Evolutionary conservation across 2,329 filamentous ascomycete species (phyloP), one percentile per base, ranked within the genome.

Genomic region (Exutisphaerella laricina): DNA sequence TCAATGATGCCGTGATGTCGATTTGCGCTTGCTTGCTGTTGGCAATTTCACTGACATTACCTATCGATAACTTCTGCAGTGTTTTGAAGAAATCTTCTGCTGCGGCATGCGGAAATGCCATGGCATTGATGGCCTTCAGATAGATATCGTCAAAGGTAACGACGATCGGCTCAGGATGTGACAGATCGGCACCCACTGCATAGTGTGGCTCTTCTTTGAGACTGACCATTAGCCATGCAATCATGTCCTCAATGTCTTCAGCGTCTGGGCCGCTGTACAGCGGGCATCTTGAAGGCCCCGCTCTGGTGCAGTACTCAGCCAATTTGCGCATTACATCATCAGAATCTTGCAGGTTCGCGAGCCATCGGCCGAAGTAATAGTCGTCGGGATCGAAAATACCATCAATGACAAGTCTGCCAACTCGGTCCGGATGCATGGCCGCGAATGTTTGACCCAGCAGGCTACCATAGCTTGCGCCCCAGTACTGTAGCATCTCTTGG

Each of bases 361-460:
- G 21, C 13, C 17, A 6, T 5, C 31, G 20, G 8, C 34, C 45
- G 9, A 22, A 28, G 21, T 35, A 40, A 17, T 31, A 45, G n/a
- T 31, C 36, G n/a, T 39, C 44, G 12, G 33, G 25, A 14, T 43
- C 18, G 16, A 23, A 9, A 7, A 43, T 26, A 10, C 68, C 70
- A 44, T 73, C 70, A 1, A 73, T 47, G n/a, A 60, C 56, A 31
- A 64, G 49, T 23, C 56, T 53, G 0, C 55, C 61, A 5, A 66
- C 55, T 3, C 59, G 43, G 16, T 56, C 54, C 4, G 62, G 64
- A 41, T 61, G 64, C 55, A 66, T 58, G 1, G 60, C 58, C 16
- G 63, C 61, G 38, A 65, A 65, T 1, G 62, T 64, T 18, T 64
- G 63, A 10, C 58, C 62, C 4, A 41, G 18, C 9, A 41, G 18